Percentiles rank a stretch among this genome's conserved stretches.
Conservation (phyloP, 176 grass and related monocot genomes). For the Themeda triandra region DNA sequence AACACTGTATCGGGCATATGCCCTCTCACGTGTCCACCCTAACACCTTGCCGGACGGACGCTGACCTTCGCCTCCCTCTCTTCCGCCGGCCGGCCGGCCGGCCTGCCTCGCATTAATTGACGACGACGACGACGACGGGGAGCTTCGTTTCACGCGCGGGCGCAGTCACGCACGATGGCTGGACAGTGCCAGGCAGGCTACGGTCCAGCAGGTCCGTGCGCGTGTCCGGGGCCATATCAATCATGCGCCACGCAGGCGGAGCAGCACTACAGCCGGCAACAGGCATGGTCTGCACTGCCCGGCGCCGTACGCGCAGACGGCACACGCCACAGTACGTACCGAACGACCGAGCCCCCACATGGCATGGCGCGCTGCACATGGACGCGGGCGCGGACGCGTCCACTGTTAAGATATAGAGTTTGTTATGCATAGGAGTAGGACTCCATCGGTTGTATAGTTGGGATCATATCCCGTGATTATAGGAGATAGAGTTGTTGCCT, state of each 20-base stretch:
- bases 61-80: neutral
- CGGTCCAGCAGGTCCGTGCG: neutral
- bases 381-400: no score
- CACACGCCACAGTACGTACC: no score
- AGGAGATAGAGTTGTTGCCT: no score
- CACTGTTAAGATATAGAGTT: no score
- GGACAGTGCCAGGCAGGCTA: neutral
- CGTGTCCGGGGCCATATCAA: neutral
- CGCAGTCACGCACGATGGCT: neutral
- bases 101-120: neutral
- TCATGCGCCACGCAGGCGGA: no score
- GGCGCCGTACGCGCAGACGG: neutral
- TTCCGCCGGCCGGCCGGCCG: neutral
- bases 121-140: neutral
- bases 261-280: neutral
- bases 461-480: no score
- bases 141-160: neutral
- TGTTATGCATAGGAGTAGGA: no score
- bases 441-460: no score
- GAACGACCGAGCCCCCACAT: no score
- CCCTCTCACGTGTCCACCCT: neutral
- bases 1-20: neutral
- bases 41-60: conserved; percentile 8
- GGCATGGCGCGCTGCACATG: no score
- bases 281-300: neutral